Percentiles rank a stretch among this genome's conserved stretches.
Conservation (phyloP, 345 rosid genomes). For the Combretum micranthum region DNA sequence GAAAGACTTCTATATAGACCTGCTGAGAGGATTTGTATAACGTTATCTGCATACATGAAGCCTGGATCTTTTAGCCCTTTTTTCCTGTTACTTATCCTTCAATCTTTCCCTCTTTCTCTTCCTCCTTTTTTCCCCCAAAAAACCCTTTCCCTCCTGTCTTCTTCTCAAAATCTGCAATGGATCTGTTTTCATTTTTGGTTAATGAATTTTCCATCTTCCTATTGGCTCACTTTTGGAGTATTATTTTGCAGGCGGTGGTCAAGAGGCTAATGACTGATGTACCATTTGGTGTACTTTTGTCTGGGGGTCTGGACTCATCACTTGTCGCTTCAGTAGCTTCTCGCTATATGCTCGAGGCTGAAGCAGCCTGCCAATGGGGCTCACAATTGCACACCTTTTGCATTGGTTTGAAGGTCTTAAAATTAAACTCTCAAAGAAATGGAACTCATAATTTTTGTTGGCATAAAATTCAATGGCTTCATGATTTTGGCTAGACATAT, state of each 20-base stretch:
- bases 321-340: conserved; percentile 87
- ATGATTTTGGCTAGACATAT: neutral
- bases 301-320: conserved; percentile 97
- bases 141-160: too few species aligned
- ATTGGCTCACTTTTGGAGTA: neutral
- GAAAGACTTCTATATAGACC: too few species aligned
- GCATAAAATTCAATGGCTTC: neutral
- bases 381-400: conserved; percentile 89
- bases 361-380: conserved; percentile 86
- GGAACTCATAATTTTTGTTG: neutral
- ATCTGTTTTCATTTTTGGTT: neutral
- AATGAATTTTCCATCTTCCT: neutral
- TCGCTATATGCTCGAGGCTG: conserved; percentile 70
- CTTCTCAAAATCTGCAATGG: too few species aligned
- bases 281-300: conserved; percentile 90
- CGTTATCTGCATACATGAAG: too few species aligned
- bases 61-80: too few species aligned
- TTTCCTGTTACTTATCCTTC: too few species aligned
- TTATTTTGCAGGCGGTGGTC: conserved; percentile 59
- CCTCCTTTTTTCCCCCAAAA: too few species aligned
- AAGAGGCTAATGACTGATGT: conserved; percentile 96
- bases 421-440: neutral
- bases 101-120: too few species aligned
- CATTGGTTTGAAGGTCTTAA: conserved; percentile 81
- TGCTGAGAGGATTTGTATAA: too few species aligned